Base-by-base conservation (phyloP, 2,329 filamentous ascomycete species). In the Tolypocladium nubicola region DNA sequence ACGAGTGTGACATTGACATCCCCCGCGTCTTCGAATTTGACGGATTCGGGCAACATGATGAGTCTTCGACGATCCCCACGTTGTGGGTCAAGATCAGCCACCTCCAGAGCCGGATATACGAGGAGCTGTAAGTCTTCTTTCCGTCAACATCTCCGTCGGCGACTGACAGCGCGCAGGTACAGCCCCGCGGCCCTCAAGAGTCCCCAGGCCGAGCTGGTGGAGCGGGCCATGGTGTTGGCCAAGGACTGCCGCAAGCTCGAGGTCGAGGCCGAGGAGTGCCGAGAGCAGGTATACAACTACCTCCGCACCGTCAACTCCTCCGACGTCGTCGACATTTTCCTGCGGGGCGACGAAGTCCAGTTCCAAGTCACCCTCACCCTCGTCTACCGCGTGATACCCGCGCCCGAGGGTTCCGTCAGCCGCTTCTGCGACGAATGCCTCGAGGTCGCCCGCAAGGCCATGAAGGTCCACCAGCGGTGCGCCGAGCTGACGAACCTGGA, bases 81-180 rank as follows among this genome's bases (percentile, higher is more conserved):
- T 68, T 78, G 40, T 86, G 83, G 82, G 76, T 85, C 45, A 73
- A 73, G 33, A 74, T 82, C 8, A 78, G 80, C 10, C 76, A 76
- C 30, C 74, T 87, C 11, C 79, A 85, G 60, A 81, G 82, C 16
- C 73, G 79, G 16, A 77, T 84, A 6, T 87, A 87, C 61, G 78
- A 83, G 61, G 71, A 79, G 53, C 53, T 76, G 68, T 74, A 53
- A 53, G 70, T 26, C 21, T 26, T 6, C 45, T 3, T 38, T 6
- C 10, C 16, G 2, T 39, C 11, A 1, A 11, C 13, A 2, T 21
- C 5, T 13, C 14, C 35, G n/a, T 16, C 16, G 30, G 14, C 13
- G 23, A 16, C 43, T 60, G 38, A 64, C 45, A 54, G 9, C 37
- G n/a, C 40, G 33, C 57, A 75, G 73, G 52, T 87, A 86, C 61